A percentile compares a stretch with the other conserved stretches of the same genome.
Evolutionary conservation across 106 monocot species (phyloP).

Genomic region (Phalaenopsis equestris): DNA sequence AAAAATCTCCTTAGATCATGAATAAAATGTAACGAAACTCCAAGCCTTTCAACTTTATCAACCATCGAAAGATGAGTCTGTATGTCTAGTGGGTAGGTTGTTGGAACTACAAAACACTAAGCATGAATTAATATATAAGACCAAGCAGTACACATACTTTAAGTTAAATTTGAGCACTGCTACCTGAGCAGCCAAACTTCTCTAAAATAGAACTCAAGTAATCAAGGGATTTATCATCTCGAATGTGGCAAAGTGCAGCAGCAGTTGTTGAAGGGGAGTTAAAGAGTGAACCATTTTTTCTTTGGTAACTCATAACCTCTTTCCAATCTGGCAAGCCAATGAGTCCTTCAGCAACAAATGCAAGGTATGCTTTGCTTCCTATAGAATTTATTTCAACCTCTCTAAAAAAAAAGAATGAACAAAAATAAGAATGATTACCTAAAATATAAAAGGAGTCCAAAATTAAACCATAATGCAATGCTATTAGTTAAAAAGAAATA

Average conservation of each 20-base stretch:
- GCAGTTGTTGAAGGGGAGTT: slow-evolving; percentile 85
- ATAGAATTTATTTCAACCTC: slow-evolving; percentile 11
- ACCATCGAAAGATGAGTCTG: slow-evolving; percentile 42
- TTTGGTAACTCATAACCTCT: slow-evolving; percentile 61
- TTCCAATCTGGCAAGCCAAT: slow-evolving; percentile 34
- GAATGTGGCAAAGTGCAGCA: slow-evolving; percentile 33
- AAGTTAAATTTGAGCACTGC: slow-evolving; percentile 1
- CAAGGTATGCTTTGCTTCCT: slow-evolving; percentile 47
- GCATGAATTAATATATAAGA: neutral
- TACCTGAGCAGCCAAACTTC: slow-evolving; percentile 71
- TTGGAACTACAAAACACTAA: slow-evolving; percentile 44
- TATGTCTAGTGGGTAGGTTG: slow-evolving; percentile 52
- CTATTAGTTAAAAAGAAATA: too few species aligned
- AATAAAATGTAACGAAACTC: slow-evolving; percentile 50
- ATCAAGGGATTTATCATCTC: slow-evolving; percentile 42
- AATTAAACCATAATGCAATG: too few species aligned
- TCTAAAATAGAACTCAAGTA: slow-evolving; percentile 40
- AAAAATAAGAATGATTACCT: too few species aligned
- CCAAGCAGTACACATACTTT: neutral
- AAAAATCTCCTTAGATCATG: slow-evolving; percentile 50
- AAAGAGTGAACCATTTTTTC: slow-evolving; percentile 80
- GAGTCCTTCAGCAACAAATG: slow-evolving; percentile 79
- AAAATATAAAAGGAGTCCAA: too few species aligned
- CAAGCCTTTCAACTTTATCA: slow-evolving; percentile 61
- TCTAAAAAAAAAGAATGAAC: slow-evolving; percentile 18